Percentiles rank a stretch among this genome's conserved stretches.
Conservation (phyloP, 805 yeast species). For the Teunomyces stri region DNA sequence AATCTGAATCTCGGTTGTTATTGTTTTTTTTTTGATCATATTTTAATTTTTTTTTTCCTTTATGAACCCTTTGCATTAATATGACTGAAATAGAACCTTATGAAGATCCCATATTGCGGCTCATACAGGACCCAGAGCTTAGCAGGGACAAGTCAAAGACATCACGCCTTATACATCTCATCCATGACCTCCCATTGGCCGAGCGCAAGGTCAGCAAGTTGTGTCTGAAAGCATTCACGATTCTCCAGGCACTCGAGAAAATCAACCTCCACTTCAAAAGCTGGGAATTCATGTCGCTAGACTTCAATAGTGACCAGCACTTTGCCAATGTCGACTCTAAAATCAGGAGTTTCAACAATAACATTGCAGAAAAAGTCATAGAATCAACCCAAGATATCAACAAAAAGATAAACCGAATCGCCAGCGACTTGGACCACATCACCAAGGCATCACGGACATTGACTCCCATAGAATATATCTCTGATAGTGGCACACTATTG, state of each 20-base stretch:
- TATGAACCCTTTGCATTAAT: slow-evolving; percentile 1
- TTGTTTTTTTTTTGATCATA: background rate
- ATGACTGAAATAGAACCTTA: slow-evolving; percentile 28
- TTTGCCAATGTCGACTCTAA: slow-evolving; percentile 21
- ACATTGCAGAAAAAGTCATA: slow-evolving; percentile 54
- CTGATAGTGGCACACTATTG: slow-evolving; percentile 51
- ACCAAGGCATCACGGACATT: slow-evolving; percentile 41
- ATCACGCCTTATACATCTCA: slow-evolving; percentile 36
- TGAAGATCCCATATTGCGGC: slow-evolving; percentile 46
- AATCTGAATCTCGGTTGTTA: background rate
- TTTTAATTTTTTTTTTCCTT: background rate
- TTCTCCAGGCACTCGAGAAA: slow-evolving; percentile 50
- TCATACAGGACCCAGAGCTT: slow-evolving; percentile 49
- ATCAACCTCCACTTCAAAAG: slow-evolving; percentile 45
- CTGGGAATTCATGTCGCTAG: slow-evolving; percentile 57
- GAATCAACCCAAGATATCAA: slow-evolving; percentile 49
- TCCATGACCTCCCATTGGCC: slow-evolving; percentile 41
- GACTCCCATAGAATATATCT: slow-evolving; percentile 46
- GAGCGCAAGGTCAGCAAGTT: slow-evolving; percentile 46
- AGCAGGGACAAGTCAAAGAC: slow-evolving; percentile 42
- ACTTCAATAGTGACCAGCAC: slow-evolving; percentile 44
- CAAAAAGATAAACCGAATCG: slow-evolving; percentile 37
- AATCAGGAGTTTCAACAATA: slow-evolving; percentile 45
- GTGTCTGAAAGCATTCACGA: slow-evolving; percentile 47
- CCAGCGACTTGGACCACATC: slow-evolving; percentile 45